Evolutionary conservation across 371 early-diverging fungal genomes (phyloP), one percentile per base, ranked within the genome.

Genomic region (Lichtheimia corymbifera): DNA sequence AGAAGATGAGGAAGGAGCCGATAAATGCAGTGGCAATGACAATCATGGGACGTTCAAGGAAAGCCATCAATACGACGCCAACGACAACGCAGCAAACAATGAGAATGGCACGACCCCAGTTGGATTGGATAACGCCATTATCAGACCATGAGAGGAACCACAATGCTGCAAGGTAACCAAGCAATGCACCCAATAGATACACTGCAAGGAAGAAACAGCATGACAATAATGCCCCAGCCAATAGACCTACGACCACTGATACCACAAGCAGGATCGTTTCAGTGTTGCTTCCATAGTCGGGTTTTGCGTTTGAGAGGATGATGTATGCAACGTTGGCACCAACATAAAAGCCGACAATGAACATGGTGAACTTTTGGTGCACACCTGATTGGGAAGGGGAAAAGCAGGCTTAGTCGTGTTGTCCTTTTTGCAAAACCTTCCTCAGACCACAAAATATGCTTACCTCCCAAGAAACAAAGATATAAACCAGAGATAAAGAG

Each of bases 121-220:
- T 70, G 49, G 65, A 43, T 41, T 78, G 74, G 57, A 86, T 84
- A 35, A 86, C 61, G 13, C 83, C 82, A 20, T 69, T 67, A 7
- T 71, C 59, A 4, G 63, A 63, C 83, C 84, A 86, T 17, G 84
- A 76, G 6, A 86, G 74, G 28, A 87, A 55, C 79, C 83, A 87
- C 45, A 84, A 70, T 24, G 84, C 87, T 27, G 73, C 64, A 50
- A 79, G 61, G 60, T 82, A 83, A 62, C 87, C 87, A n/a, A 78
- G 72, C 24, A 85, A 62, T 11, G 77, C 85, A 64, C 85, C 87
- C 20, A 84, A 53, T n/a, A 84, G 62, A 62, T 80, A 82, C 24
- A 85, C 77, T 5, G 85, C 87, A 15, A 87, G 67, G 57, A 80
- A 80, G 80, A 84, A 83, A 65, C 83, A 82, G 52, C 83, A 84